Evolutionary conservation across 2,329 filamentous ascomycete genomes (phyloP).

Genomic region (Trichoderma lentiforme): DNA sequence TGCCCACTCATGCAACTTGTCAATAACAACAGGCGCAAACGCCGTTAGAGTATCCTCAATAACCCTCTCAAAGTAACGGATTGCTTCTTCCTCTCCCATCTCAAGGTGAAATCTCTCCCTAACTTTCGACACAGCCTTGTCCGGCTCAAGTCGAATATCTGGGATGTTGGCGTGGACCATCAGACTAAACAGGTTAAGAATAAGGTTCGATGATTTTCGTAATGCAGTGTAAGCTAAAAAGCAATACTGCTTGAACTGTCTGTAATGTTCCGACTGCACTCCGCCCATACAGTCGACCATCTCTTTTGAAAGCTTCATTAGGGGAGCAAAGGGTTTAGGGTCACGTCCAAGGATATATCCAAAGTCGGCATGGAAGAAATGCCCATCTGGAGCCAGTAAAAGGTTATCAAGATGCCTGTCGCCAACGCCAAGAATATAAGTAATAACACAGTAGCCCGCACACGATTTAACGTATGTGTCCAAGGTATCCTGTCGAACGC

Average conservation of each 20-base stretch:
- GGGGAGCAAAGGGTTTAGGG: constrained; percentile 92
- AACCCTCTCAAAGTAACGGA: constrained; percentile 79
- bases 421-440: constrained; percentile 93
- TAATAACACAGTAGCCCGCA: constrained; percentile 97
- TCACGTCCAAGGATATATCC: constrained; percentile 97
- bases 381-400: constrained; percentile 80
- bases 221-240: constrained; percentile 92
- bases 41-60: constrained; percentile 90
- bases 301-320: constrained; percentile 95
- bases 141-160: constrained; percentile 86
- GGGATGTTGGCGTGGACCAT: constrained; percentile 99
- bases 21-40: constrained; percentile 89
- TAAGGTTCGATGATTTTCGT: constrained; percentile 83
- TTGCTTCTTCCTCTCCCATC: constrained; percentile 86
- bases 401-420: constrained; percentile 96
- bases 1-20: constrained; percentile 88
- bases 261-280: constrained; percentile 73
- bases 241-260: constrained; percentile 90
- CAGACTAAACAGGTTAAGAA: constrained; percentile 90
- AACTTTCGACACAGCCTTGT: constrained; percentile 92
- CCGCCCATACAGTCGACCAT: constrained; percentile 99
- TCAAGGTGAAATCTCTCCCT: constrained; percentile 92
- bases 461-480: constrained; percentile 96
- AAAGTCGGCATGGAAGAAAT: constrained; percentile 98
- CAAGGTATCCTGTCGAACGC: constrained; percentile 86